phyloP scores from a whole-genome alignment of 78 protist species.

The Monocercomonoides exilis region DNA sequence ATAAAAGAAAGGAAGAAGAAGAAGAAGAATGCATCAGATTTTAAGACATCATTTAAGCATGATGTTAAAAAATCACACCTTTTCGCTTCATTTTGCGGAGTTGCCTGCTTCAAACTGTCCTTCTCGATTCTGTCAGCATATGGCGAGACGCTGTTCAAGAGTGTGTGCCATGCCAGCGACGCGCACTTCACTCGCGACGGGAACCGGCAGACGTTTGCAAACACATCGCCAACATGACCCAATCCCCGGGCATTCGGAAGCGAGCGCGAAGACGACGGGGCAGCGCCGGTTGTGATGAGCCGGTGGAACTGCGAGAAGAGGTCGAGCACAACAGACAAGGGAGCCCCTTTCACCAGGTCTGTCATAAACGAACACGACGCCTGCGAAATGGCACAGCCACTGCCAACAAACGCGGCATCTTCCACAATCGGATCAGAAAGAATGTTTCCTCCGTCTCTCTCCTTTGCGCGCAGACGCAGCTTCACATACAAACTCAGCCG shows the following conservation, averaged over 20 bases:
- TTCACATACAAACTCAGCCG: background rate
- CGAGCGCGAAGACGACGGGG: background rate
- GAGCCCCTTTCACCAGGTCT: background rate
- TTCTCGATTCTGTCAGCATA: too few species aligned
- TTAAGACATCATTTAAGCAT: too few species aligned
- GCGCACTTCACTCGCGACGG: conserved; percentile 14
- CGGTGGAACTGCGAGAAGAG: background rate
- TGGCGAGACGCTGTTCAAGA: background rate
- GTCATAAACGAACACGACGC: conserved; percentile 5
- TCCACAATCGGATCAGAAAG: background rate
- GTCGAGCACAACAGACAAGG: background rate
- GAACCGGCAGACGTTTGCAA: background rate
- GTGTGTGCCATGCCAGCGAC: conserved; percentile 16
- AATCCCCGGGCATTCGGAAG: background rate
- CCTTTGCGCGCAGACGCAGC: background rate
- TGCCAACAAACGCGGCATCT: background rate
- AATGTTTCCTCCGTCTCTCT: too few species aligned
- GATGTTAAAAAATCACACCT: too few species aligned
- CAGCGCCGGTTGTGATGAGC: conserved; percentile 9
- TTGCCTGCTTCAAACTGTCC: too few species aligned
- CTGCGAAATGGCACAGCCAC: conserved; percentile 15
- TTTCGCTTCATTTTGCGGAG: too few species aligned
- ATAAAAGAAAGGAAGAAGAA: too few species aligned
- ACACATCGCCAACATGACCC: background rate
- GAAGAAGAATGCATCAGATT: too few species aligned